These are phyloP conservation scores for Aquilaria sinensis DNA, from an alignment of 345 rosid species.

Conservation along the genomic window DNA sequence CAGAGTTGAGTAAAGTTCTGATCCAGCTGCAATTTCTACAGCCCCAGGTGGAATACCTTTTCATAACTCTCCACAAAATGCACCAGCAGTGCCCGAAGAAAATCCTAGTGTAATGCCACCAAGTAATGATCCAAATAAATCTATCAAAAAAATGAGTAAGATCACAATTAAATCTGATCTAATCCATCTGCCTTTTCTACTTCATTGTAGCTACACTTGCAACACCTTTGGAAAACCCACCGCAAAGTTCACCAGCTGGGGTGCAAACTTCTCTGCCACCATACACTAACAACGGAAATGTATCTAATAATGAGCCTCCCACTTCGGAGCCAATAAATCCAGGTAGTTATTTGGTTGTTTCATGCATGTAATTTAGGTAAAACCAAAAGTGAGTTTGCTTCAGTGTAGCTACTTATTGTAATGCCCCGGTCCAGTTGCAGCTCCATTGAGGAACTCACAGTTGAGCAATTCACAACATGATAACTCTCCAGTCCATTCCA, in stretches of 20 bases:
- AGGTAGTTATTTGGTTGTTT: constrained; percentile 14
- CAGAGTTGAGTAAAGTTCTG: constrained; percentile 5
- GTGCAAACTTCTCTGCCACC: constrained; percentile 14
- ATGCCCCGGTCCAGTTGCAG: constrained; percentile 14
- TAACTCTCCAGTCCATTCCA: constrained; percentile 12
- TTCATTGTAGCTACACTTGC: constrained; percentile 21
- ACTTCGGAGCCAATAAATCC: constrained; percentile 14
- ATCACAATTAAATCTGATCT: constrained; percentile 7
- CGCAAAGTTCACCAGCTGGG: constrained; percentile 23
- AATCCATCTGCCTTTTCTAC: constrained; percentile 1
- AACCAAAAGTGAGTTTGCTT: neutral
- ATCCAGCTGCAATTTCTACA: constrained; percentile 9
- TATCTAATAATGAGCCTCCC: constrained; percentile 15
- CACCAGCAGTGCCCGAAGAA: constrained; percentile 20
- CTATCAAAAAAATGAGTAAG: constrained; percentile 1
- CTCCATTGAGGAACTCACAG: constrained; percentile 8
- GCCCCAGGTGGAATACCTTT: constrained; percentile 5
- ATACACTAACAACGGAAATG: constrained; percentile 10
- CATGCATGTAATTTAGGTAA: neutral
- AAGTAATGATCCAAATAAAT: constrained; percentile 4
- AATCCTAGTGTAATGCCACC: constrained; percentile 14
- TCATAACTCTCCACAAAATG: constrained; percentile 12
- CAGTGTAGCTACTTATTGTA: too few species aligned
- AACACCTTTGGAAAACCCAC: constrained; percentile 18
- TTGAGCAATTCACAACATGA: neutral